Base-by-base conservation (phyloP, 2,329 filamentous ascomycete genomes). In the Polytolypa hystricis region DNA sequence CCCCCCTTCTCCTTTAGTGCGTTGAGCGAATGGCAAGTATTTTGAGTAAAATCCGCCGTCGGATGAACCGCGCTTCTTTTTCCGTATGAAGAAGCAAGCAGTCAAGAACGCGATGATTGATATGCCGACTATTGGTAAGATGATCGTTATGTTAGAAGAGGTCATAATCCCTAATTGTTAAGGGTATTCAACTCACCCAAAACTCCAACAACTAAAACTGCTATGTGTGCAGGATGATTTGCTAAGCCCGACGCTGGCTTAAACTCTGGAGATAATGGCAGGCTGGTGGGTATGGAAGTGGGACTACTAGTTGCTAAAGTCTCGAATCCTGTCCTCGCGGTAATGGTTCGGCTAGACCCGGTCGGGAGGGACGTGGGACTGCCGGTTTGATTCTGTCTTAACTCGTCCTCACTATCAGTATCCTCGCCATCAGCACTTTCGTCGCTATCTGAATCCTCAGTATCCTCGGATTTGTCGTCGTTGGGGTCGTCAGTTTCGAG, bases 401-500 rank as follows among this genome's bases (percentile, higher is more conserved):
- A n/a, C 37, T 39, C 37, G 31, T 33, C 42, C 37, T 35, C 39
- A 37, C 39, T 38, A 25, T 12, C 26, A 27, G 33, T 21, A 25
- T 39, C 30, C 34, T 41, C 40, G 23, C 35, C 34, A 37, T 33
- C 38, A 34, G 38, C 37, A 12, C 33, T 35, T 19, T 29, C 33
- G 11, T 27, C 16, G 33, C 33, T 5, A 3, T 35, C 33, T 8
- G 25, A 17, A 7, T 29, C 16, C n/a, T n/a, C n/a, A n/a, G n/a
- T n/a, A n/a, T n/a, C n/a, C n/a, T n/a, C n/a, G n/a, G n/a, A n/a
- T n/a, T n/a, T n/a, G n/a, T n/a, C n/a, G n/a, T n/a, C n/a, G n/a
- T n/a, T n/a, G n/a, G n/a, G n/a, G n/a, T n/a, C n/a, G n/a, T n/a
- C n/a, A n/a, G n/a, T n/a, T n/a, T n/a, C n/a, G n/a, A n/a, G n/a